These are phyloP conservation scores for Setaria italica DNA, from an alignment of 202 grass and related monocot genomes.

Conservation along the genomic window DNA sequence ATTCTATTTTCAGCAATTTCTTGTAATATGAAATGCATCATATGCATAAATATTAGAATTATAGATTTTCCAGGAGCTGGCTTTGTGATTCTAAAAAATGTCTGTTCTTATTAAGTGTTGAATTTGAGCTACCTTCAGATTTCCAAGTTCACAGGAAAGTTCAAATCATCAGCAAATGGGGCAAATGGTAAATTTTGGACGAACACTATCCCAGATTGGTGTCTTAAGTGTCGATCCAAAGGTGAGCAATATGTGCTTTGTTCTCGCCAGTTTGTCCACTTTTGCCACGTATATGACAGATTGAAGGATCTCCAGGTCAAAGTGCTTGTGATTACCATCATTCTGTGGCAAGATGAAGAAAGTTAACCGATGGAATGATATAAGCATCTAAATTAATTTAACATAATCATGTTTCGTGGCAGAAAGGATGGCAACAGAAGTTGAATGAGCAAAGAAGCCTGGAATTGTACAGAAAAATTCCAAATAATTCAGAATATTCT, in stretches of 20 bases:
- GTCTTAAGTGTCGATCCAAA: constrained; percentile 23
- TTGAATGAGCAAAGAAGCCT: constrained; percentile 32
- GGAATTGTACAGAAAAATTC: constrained; percentile 40
- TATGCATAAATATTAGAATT: constrained; percentile 17
- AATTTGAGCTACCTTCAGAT: neutral
- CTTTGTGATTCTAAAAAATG: constrained; percentile 5
- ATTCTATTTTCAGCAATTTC: neutral
- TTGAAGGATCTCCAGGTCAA: neutral
- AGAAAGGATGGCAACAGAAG: constrained; percentile 42
- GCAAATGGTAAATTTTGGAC: constrained; percentile 44
- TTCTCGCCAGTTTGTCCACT: neutral
- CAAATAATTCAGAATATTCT: constrained; percentile 36
- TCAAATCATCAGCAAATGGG: constrained; percentile 42
- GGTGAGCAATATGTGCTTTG: constrained; percentile 31
- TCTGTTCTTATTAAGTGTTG: neutral
- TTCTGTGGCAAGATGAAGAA: constrained; percentile 3
- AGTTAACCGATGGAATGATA: neutral
- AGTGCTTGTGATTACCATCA: neutral
- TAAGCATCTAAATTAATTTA: constrained; percentile 10
- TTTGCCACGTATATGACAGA: neutral
- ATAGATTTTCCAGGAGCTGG: neutral
- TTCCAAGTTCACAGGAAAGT: constrained; percentile 9
- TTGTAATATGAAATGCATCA: constrained; percentile 10
- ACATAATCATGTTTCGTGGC: constrained; percentile 20
- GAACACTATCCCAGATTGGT: constrained; percentile 39